A percentile compares a stretch with the other conserved stretches of the same genome.
Conservation (phyloP, 768 basidiomycete genomes). For the Boletellus sp. region DNA sequence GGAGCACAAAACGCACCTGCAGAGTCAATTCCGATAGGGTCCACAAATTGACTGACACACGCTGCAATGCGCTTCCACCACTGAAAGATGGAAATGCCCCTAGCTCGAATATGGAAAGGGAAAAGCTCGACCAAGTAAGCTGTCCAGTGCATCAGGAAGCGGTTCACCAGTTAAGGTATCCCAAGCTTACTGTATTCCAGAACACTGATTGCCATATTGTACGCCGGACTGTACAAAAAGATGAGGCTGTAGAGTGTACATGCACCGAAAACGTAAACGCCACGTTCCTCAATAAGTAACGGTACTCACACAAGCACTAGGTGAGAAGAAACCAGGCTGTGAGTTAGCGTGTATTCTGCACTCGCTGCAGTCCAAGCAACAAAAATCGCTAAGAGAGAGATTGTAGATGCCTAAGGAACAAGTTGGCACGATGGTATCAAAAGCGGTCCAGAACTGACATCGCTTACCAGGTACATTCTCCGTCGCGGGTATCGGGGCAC, state of each 20-base stretch:
- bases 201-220: slow-evolving; percentile 3
- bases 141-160: slow-evolving; percentile 12
- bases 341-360: slow-evolving; percentile 10
- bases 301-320: slow-evolving; percentile 10
- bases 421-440: background rate
- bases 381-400: slow-evolving; percentile 15
- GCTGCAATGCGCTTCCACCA: slow-evolving; percentile 46
- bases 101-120: slow-evolving; percentile 57
- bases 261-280: background rate
- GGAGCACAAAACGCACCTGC: background rate
- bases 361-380: slow-evolving; percentile 15
- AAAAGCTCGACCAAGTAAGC: slow-evolving; percentile 63
- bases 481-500: slow-evolving; percentile 7
- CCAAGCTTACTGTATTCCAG: slow-evolving; percentile 6
- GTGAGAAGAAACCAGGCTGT: slow-evolving; percentile 3
- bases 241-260: slow-evolving; percentile 3
- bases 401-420: slow-evolving; percentile 1
- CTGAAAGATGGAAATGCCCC: slow-evolving; percentile 59
- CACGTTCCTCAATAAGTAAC: no score
- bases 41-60: slow-evolving; percentile 2
- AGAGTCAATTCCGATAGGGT: slow-evolving; percentile 3
- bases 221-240: slow-evolving; percentile 5
- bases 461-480: slow-evolving; percentile 8
- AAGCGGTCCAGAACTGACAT: no score
- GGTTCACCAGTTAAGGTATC: background rate